phyloP scores from a whole-genome alignment of 345 rosid species.

The Gossypium sturtianum region DNA sequence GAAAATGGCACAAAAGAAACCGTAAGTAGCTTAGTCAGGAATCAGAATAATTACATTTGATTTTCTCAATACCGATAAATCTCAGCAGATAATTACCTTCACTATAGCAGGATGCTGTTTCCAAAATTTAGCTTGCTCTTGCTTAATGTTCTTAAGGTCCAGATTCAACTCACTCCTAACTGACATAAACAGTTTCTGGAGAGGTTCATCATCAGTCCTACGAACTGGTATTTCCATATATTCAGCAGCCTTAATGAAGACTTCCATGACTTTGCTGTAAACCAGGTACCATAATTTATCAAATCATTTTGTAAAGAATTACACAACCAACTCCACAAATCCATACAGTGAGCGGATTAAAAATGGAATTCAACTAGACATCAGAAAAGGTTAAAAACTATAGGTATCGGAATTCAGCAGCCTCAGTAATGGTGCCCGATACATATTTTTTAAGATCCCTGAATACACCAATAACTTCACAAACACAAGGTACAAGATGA shows the following conservation, averaged over 20 bases:
- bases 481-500: background rate
- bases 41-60: too few species aligned
- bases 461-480: background rate
- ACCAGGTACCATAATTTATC: slow-evolving; percentile 4
- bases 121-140: slow-evolving; percentile 99
- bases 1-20: slow-evolving; percentile 9
- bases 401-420: background rate
- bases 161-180: slow-evolving; percentile 95
- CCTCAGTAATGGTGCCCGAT: background rate
- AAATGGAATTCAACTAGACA: background rate
- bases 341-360: background rate
- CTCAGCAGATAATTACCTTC: slow-evolving; percentile 46
- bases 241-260: slow-evolving; percentile 94
- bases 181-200: slow-evolving; percentile 89
- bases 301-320: background rate
- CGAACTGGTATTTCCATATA: slow-evolving; percentile 96
- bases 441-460: background rate
- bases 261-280: slow-evolving; percentile 97
- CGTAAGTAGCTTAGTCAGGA: background rate
- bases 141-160: slow-evolving; percentile 93
- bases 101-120: slow-evolving; percentile 96
- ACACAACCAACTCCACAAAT: background rate
- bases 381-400: background rate
- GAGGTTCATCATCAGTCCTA: slow-evolving; percentile 91
- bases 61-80: slow-evolving; percentile 6